Evolutionary conservation across 345 rosid species (phyloP), one percentile per base, ranked within the genome.

Genomic region (Stellera chamaejasme): DNA sequence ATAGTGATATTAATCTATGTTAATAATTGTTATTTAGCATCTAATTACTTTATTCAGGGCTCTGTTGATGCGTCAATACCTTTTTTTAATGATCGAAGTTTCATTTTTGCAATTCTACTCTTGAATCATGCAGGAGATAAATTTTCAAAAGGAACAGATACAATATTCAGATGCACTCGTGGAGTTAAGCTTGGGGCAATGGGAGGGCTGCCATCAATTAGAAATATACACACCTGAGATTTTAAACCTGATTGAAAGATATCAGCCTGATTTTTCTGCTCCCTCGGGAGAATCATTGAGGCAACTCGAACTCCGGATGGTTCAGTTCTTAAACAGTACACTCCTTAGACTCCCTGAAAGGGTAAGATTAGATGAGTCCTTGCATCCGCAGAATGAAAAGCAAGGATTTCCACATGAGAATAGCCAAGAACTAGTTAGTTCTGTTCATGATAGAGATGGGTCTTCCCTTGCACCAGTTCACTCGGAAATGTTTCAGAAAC

Each of bases 281-380:
- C 98, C 96, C 0, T 75, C 85, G 11, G 98, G 98, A 53, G 95
- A 92, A 75, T 92, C 98, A 48, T 85, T 92, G 10, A 79, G 98
- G 69, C 92, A 88, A 67, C 88, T 92, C 56, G 96, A 88, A 65
- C 88, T 85, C 58, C 79, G 98, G 58, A 82, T 85, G 85, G 79
- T 85, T 73, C 90, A 88, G 70, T 92, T 92, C 78, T 67, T 92
- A 59, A 88, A 85, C 52, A 71, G 67, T 11, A 80, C 86, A 0
- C 65, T 91, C 15, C 62, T 83, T 13, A 79, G 82, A 14, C 72
- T 79, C 58, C 74, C 84, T 4, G 92, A 84, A 58, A 88, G 83
- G 76, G 62, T 85, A 70, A 82, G 87, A 52, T 64, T 79, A 7
- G 92, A 85, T 45, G 65, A 73, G 71, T 64, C 83, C 1, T 15